Base-by-base conservation (phyloP, 2,329 filamentous ascomycete genomes). In the Moelleriella libera region DNA sequence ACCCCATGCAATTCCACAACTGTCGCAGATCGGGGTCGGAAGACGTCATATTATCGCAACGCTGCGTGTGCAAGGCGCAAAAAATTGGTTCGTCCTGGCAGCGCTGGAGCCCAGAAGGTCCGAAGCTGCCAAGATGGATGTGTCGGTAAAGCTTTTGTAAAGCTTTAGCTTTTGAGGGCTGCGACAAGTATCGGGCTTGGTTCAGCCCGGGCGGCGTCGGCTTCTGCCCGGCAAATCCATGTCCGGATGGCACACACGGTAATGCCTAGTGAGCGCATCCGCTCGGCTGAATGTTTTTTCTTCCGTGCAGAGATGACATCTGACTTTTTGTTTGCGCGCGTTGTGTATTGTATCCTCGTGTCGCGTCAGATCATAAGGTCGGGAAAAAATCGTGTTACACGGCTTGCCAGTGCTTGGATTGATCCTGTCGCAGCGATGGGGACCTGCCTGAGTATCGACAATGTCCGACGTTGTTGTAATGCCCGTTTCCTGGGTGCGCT, bases 321-420 rank as follows among this genome's bases (percentile, higher is more conserved):
- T 82, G 6, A 96, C 88, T 70, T 97, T 97, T 63, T 89, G 82
- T 72, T 96, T 96, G 57, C 86, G 81, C 1, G 82, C 83, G 57
- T 96, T 96, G 74, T 97, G 92, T 53, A 97, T 97, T 0, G 92
- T 97, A 55, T 96, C 90, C 63, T 98, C 92, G 61, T 98, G 92
- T 28, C 92, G 77, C 0, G 92, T 98, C 46, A 98, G 74, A 64
- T 98, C 92, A 71, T 98, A 98, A 1, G 92, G 92, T 21, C 92
- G 75, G 1, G 90, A 96, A 66, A 98, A 97, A 47, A 95, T 74
- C 0, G 88, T 94, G 62, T 87, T 90, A 75, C 92, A 97, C 0
- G 88, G 84, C 68, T 96, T 96, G 53, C 88, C 87, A 0, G 92
- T 97, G 53, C 86, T 90, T 2, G 90, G 90, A 65, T 97, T 97